Evolutionary conservation across 2,329 filamentous ascomycete genomes (phyloP), one percentile per base, ranked within the genome.

Genomic region (Colletotrichum tofieldiae): DNA sequence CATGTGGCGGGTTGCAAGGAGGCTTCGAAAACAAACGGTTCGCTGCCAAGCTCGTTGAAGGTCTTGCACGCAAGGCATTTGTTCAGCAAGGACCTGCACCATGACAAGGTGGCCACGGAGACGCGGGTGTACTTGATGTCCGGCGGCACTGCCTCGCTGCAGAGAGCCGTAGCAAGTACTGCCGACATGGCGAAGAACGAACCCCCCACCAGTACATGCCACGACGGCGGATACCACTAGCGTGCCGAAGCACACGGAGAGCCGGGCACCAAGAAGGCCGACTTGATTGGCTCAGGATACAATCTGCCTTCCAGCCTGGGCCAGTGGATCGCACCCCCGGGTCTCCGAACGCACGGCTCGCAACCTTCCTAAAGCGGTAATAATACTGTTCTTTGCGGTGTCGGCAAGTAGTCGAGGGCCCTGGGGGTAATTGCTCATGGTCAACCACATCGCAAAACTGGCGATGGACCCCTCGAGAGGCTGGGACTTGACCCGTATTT

Each of bases 311-410:
- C 14, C 56, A 12, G n/a, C 37, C 55, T 16, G n/a, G 55, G 26
- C n/a, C 55, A 58, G 37, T 64, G 12, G 39, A 23, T 64, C 39
- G 18, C 29, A 18, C 35, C 51, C 5, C 51, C 5, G 69, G 65
- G 41, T 68, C 39, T 37, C 51, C 59, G 66, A 51, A 35, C 59
- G 70, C 70, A 65, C 59, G 65, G 68, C 41, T 47, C 32, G 54
- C 26, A 47, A 41, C 59, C 55, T 59, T 72, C 65, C 69, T 47
- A 55, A 72, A 47, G 52, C 45, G 54, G 70, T 32, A 65, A 59
- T 49, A 16, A 20, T 32, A 43, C 59, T 47, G 47, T 16, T 35
- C 32, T 39, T 39, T 18, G 63, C 49, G 20, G 60, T n/a, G 35
- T 37, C 32, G 20, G 23, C 29, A 43, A 16, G 26, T 47, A 59